These are phyloP conservation scores for Salvia sclarea DNA, from an alignment of 305 asterid species.

Conservation along the genomic window DNA sequence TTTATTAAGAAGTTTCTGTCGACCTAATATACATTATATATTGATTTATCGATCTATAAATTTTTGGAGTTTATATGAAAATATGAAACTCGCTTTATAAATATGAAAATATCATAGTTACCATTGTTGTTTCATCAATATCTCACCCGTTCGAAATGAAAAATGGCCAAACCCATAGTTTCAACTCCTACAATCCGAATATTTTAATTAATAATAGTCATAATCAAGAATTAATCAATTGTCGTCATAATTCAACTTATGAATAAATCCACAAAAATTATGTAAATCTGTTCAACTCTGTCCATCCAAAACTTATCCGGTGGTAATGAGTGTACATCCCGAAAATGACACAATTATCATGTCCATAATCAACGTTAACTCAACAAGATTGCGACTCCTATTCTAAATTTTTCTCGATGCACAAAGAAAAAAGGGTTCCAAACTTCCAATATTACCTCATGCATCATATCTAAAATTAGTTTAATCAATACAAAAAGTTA, in stretches of 20 bases:
- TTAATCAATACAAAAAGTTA: constrained; percentile 2
- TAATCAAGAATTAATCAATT: not conserved
- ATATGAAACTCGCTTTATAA: too few species aligned
- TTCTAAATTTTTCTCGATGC: not conserved
- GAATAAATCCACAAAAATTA: not conserved
- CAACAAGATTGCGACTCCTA: constrained; percentile 14
- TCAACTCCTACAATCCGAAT: constrained; percentile 21
- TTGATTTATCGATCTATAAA: too few species aligned
- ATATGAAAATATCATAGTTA: too few species aligned
- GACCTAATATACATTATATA: too few species aligned
- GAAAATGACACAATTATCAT: constrained; percentile 27
- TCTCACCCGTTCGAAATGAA: too few species aligned
- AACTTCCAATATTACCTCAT: not conserved
- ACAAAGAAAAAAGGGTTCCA: not conserved
- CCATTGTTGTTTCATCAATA: too few species aligned
- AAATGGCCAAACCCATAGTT: too few species aligned
- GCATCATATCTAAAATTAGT: not conserved
- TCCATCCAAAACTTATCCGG: constrained; percentile 23
- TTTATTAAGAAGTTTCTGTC: too few species aligned
- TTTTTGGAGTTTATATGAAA: too few species aligned
- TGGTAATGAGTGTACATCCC: not conserved
- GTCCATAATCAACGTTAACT: not conserved
- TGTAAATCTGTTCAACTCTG: not conserved
- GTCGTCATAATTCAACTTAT: not conserved
- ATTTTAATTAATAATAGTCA: not conserved